Base-by-base conservation (phyloP, 352 stramenopile species). In the Globisporangium heterothallicum region DNA sequence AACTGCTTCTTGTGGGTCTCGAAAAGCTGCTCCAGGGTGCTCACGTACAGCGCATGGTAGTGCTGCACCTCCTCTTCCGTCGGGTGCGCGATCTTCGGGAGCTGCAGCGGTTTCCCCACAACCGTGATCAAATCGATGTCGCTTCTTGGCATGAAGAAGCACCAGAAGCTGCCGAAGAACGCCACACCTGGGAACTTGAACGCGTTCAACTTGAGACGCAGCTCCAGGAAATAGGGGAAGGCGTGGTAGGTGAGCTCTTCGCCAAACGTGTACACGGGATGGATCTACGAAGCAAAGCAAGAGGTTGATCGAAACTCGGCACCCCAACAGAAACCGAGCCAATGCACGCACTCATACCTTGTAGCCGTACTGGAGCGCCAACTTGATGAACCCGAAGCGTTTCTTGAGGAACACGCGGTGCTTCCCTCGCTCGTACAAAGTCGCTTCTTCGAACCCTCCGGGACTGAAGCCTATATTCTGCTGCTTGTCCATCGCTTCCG, bases 371-470 rank as follows among this genome's bases (percentile, higher is more conserved):
- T 97, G 78, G 8, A 98, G 66, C 24, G 76, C 88, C 34, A 97
- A 64, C 56, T 96, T 94, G 58, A 98, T 82, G 64, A 98, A 97
- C 2, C 94, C 94, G 42, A 86, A 89, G 7, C 92, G 74, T 22
- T 84, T 80, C 49, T 96, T 91, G 45, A 98, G 72, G 49, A 86
- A 98, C 16, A 97, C 78, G 48, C 90, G 80, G 64, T 97, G 91
- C 29, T 74, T 69, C 3, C 71, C 71, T 18, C 73, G 70, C 42
- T 77, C 64, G 46, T 77, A 95, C 7, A 98, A 56, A 13, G 92
- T 96, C 3, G 89, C 92, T 74, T 98, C 93, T 63, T 98, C 88
- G 53, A 98, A 96, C 6, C 93, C 93, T 14, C 93, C 93, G 0
- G 93, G 90, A n/a, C 93, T 65, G 14, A 98, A 53, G 18, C 61